Evolutionary conservation across 179 eudicot genomes (phyloP), one percentile per base, ranked within the genome.

Genomic region (Silene coronaria): DNA sequence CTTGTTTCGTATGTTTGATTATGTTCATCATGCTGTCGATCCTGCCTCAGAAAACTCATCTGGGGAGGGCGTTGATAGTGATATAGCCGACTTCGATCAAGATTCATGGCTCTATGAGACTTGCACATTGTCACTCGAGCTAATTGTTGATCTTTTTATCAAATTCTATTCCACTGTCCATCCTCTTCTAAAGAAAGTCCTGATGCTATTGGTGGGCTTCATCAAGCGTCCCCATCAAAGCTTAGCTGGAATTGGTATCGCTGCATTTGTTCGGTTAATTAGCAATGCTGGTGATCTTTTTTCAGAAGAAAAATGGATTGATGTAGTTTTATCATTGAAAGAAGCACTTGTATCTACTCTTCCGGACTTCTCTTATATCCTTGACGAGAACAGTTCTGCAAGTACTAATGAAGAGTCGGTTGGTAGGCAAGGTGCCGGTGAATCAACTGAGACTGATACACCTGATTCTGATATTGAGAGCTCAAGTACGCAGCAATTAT

Each of bases 31-130:
- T 82, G 86, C 96, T 53, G 85, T 88, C 79, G 98, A 96, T 77
- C 93, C 94, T 24, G 84, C 96, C 73, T 82, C 89, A 73, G 87
- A 86, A 61, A 84, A 73, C 71, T 80, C 87, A 26, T 79, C 87
- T 77, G 79, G 70, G 58, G 90, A 82, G 51, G 86, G 83, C 59
- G 73, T 67, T 77, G 85, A 86, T 42, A 79, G 78, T 62, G 88
- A 87, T 30, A 75, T 53, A 66, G 86, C 82, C 61, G 97, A 89
- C 58, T 90, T 87, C 80, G 95, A 93, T 81, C 93, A 95, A 80
- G 97, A 95, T 84, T 81, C 99, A 34, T 95, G 99, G 97, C 89
- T 95, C 19, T 93, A 91, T 73, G 99, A 90, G 85, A 93, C 97
- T 12, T 95, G 99, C 79, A 95, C 96, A 11, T 75, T 89, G 79